Base-by-base conservation (phyloP, 768 basidiomycete species). In the Lentinula lateritia region DNA sequence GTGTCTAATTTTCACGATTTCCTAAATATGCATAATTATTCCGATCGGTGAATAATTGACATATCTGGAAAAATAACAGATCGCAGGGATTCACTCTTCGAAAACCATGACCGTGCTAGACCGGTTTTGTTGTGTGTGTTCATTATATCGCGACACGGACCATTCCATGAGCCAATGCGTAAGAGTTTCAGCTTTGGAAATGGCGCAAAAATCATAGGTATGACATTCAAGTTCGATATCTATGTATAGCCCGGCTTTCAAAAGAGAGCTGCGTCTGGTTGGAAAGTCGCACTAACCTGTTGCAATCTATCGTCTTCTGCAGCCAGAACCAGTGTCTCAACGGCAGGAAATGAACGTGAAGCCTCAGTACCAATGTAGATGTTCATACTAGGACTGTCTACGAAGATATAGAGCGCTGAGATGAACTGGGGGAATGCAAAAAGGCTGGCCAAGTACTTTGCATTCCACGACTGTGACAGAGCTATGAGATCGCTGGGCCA, bases 291-390 rank as follows among this genome's bases (percentile, higher is more conserved):
- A 36, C 53, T 38, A n/a, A 41, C 53, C 53, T 55, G 53, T 7
- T 55, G 23, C 9, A 55, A 20, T 41, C 41, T 38, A 6, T 12
- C 18, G n/a, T 55, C 53, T 41, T 41, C 38, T 36, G 38, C 38
- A n/a, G 18, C 38, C 35, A 55, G 9, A 9, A 41, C 38, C 38
- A 55, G 10, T n/a, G 35, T 58, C 50, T 46, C 16, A 28, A 15
- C 41, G 1, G 16, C 65, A n/a, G 39, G 20, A 35, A 46, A 52
- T 54, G 23, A 54, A 20, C 8, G 3, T 75, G 77, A 78, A 77
- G 38, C 52, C 28, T 35, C 23, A 34, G 15, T 41, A 16, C 38
- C 39, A 6, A 55, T 7, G 18, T 41, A 36, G 10, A 55, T 18
- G 15, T 41, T 20, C 53, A n/a, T 10, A 39, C 41, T 13, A 16